Evolutionary conservation across 2,329 filamentous ascomycete genomes (phyloP).

Genomic region (Lecanicillium sp.): DNA sequence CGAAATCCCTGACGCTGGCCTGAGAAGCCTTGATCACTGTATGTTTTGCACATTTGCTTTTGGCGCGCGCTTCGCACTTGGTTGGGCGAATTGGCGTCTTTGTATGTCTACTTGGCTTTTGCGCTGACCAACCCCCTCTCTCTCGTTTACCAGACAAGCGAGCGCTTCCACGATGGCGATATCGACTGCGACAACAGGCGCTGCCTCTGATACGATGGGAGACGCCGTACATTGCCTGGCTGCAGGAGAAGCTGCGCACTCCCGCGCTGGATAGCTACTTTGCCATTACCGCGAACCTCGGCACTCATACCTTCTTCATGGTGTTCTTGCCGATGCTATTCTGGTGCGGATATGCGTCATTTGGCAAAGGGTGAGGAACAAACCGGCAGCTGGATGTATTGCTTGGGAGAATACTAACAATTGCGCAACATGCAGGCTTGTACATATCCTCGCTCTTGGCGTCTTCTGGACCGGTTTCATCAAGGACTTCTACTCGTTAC

Average conservation of each 20-base stretch:
- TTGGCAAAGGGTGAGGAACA: slow-evolving; percentile 71
- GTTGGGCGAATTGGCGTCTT: background rate
- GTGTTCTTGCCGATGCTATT: slow-evolving; percentile 87
- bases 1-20: slow-evolving; percentile 56
- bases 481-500: slow-evolving; percentile 89
- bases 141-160: slow-evolving; percentile 55
- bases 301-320: slow-evolving; percentile 99
- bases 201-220: slow-evolving; percentile 89
- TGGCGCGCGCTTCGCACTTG: too few species aligned
- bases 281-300: slow-evolving; percentile 89
- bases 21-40: slow-evolving; percentile 76
- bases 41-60: slow-evolving; percentile 17
- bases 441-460: slow-evolving; percentile 69
- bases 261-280: slow-evolving; percentile 92
- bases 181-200: slow-evolving; percentile 68
- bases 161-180: slow-evolving; percentile 81
- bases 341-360: slow-evolving; percentile 83
- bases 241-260: slow-evolving; percentile 73
- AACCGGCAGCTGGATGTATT: background rate
- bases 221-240: slow-evolving; percentile 82
- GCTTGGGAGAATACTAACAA: slow-evolving; percentile 11
- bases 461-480: slow-evolving; percentile 88
- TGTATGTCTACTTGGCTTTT: too few species aligned
- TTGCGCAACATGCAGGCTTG: slow-evolving; percentile 35
- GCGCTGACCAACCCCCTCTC: background rate